Conservation (phyloP, 2,329 filamentous ascomycete genomes). For the Cryphonectria parasitica region DNA sequence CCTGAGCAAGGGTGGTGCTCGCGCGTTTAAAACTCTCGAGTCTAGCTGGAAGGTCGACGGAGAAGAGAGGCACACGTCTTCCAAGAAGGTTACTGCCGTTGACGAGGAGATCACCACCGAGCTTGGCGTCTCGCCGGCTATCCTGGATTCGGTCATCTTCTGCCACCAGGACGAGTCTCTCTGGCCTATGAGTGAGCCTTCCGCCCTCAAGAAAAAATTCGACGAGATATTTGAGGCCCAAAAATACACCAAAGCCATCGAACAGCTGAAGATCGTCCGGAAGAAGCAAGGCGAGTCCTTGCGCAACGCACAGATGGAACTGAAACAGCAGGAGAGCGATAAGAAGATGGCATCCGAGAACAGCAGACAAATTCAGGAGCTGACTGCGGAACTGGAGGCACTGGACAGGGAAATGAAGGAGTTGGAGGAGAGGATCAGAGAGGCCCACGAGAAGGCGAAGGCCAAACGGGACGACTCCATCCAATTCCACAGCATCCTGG, state of each 20-base stretch:
- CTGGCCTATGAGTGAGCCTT: constrained; percentile 92
- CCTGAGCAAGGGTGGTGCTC: constrained; percentile 73
- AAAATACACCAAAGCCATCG: constrained; percentile 97
- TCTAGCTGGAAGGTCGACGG: constrained; percentile 79
- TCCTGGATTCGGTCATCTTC: constrained; percentile 95
- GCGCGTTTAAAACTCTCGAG: constrained; percentile 83
- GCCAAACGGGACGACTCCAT: constrained; percentile 75
- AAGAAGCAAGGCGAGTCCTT: constrained; percentile 84
- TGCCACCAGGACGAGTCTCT: constrained; percentile 98
- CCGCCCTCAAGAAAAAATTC: constrained; percentile 86
- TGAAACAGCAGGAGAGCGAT: constrained; percentile 81
- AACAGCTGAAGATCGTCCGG: constrained; percentile 84
- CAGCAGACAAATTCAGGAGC: constrained; percentile 66
- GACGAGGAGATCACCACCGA: constrained; percentile 83
- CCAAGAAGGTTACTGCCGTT: constrained; percentile 78
- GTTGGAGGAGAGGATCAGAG: constrained; percentile 60
- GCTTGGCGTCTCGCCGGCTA: constrained; percentile 85
- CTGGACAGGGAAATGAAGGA: constrained; percentile 53
- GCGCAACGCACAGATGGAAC: constrained; percentile 71
- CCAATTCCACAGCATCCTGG: constrained; percentile 74
- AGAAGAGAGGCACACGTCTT: constrained; percentile 78
- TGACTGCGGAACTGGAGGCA: constrained; percentile 59
- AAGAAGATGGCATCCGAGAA: constrained; percentile 72
- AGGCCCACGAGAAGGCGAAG: constrained; percentile 50
- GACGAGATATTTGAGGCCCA: constrained; percentile 97